These are phyloP conservation scores for Cryptosporidium sp. DNA, from an alignment of 169 alveolate species.

Conservation along the genomic window DNA sequence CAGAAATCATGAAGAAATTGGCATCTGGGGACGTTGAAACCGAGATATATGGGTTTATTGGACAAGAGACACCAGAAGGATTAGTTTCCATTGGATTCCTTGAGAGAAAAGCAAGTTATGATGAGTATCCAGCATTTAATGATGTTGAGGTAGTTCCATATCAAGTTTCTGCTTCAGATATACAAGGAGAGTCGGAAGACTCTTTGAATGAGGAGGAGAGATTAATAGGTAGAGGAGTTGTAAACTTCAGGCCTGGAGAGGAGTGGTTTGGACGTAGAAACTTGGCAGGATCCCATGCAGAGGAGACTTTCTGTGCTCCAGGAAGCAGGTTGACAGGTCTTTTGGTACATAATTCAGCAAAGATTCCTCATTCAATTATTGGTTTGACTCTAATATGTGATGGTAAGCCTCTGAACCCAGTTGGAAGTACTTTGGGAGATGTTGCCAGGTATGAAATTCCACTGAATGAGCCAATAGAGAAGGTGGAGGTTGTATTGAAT, in stretches of 20 bases:
- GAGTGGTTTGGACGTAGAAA: constrained; percentile 66
- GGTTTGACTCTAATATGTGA: constrained; percentile 73
- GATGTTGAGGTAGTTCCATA: constrained; percentile 40
- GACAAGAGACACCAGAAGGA: constrained; percentile 74
- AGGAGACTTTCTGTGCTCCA: constrained; percentile 67
- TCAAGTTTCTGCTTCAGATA: constrained; percentile 32
- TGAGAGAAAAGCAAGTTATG: constrained; percentile 13
- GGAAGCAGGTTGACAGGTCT: constrained; percentile 57
- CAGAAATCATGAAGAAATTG: constrained; percentile 58
- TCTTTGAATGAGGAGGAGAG: constrained; percentile 26
- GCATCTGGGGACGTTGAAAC: constrained; percentile 67
- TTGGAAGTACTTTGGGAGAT: constrained; percentile 74
- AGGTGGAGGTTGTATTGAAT: constrained; percentile 58
- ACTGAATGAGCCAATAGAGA: constrained; percentile 64
- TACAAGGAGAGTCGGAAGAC: neutral
- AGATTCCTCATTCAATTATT: constrained; percentile 31
- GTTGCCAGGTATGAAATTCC: constrained; percentile 66
- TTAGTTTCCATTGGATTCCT: constrained; percentile 65
- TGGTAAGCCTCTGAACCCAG: constrained; percentile 57
- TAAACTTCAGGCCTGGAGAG: constrained; percentile 68
- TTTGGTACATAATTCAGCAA: constrained; percentile 35
- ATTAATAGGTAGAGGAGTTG: constrained; percentile 20
- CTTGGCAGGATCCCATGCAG: constrained; percentile 36
- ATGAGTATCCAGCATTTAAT: constrained; percentile 41
- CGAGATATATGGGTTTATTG: constrained; percentile 69